These are phyloP conservation scores for Colletotrichum paranaense DNA, from an alignment of 2,329 filamentous ascomycete species.

Conservation along the genomic window DNA sequence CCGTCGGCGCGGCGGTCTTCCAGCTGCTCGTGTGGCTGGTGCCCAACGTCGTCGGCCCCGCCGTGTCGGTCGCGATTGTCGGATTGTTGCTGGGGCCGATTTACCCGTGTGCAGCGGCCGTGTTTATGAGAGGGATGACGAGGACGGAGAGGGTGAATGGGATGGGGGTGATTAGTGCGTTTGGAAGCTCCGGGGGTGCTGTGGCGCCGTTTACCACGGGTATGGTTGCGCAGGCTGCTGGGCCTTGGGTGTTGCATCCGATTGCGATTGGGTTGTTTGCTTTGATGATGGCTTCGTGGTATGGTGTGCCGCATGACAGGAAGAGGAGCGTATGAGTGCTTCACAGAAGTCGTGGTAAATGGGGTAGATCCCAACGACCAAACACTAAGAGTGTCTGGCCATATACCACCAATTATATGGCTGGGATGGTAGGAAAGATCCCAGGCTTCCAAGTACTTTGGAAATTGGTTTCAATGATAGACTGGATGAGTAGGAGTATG, in stretches of 20 bases:
- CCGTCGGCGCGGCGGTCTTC: slow-evolving; percentile 71
- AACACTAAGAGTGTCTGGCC: background rate
- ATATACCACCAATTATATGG: background rate
- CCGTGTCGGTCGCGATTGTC: slow-evolving; percentile 75
- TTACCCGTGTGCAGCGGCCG: slow-evolving; percentile 77
- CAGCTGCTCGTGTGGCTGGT: slow-evolving; percentile 84
- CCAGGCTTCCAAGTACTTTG: too few species aligned
- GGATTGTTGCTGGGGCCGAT: slow-evolving; percentile 83
- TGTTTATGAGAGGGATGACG: slow-evolving; percentile 71
- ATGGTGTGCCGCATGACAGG: slow-evolving; percentile 61
- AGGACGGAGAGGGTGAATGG: slow-evolving; percentile 70
- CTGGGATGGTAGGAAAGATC: background rate
- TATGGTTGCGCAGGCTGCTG: slow-evolving; percentile 69
- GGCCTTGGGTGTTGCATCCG: slow-evolving; percentile 74
- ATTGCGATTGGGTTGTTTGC: slow-evolving; percentile 75
- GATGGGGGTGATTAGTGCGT: slow-evolving; percentile 75
- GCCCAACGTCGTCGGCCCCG: slow-evolving; percentile 78
- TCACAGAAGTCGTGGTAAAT: background rate
- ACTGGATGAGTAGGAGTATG: background rate
- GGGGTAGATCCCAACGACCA: background rate
- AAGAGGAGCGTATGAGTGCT: slow-evolving; percentile 70
- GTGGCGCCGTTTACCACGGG: slow-evolving; percentile 75
- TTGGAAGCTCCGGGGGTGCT: slow-evolving; percentile 76
- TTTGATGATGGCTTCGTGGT: slow-evolving; percentile 76
- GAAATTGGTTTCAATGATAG: too few species aligned